Evolutionary conservation across 2,329 filamentous ascomycete species (phyloP).

Genomic region (Pseudofabraea citricarpa): DNA sequence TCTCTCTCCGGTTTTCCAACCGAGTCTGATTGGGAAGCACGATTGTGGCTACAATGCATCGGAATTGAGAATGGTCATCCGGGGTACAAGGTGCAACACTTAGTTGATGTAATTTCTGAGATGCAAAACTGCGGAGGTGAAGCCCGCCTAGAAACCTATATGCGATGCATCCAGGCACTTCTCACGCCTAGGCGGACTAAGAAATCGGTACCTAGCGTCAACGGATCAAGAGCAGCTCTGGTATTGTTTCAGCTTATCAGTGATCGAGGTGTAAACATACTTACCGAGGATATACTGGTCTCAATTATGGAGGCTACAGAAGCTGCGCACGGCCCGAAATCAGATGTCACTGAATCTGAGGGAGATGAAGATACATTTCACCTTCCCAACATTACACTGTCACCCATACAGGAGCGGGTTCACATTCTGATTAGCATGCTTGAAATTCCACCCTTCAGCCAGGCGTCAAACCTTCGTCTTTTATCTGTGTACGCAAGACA

Average conservation of each 20-base stretch:
- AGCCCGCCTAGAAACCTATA: slow-evolving; percentile 29
- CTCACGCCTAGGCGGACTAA: slow-evolving; percentile 22
- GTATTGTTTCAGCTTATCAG: slow-evolving; percentile 36
- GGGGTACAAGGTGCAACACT: slow-evolving; percentile 29
- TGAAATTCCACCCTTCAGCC: slow-evolving; percentile 35
- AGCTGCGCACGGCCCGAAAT: background rate
- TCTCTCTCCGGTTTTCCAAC: slow-evolving; percentile 24
- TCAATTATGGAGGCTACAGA: slow-evolving; percentile 18
- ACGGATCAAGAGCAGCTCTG: slow-evolving; percentile 28
- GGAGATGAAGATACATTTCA: slow-evolving; percentile 16
- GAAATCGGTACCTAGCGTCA: slow-evolving; percentile 12
- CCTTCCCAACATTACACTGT: slow-evolving; percentile 13
- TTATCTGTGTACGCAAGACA: slow-evolving; percentile 42
- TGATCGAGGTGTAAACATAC: slow-evolving; percentile 33
- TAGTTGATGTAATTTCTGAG: slow-evolving; percentile 30
- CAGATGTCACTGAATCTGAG: slow-evolving; percentile 26
- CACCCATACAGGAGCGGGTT: slow-evolving; percentile 24
- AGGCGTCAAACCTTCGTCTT: slow-evolving; percentile 34
- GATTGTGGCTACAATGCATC: slow-evolving; percentile 31
- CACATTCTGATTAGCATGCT: slow-evolving; percentile 42
- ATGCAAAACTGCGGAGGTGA: slow-evolving; percentile 29
- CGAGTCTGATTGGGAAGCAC: slow-evolving; percentile 25
- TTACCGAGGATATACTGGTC: slow-evolving; percentile 28
- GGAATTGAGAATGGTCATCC: slow-evolving; percentile 33
- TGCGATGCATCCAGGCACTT: slow-evolving; percentile 32